These are phyloP conservation scores for Excoecaria agallocha DNA, from an alignment of 345 rosid genomes.

Conservation along the genomic window DNA sequence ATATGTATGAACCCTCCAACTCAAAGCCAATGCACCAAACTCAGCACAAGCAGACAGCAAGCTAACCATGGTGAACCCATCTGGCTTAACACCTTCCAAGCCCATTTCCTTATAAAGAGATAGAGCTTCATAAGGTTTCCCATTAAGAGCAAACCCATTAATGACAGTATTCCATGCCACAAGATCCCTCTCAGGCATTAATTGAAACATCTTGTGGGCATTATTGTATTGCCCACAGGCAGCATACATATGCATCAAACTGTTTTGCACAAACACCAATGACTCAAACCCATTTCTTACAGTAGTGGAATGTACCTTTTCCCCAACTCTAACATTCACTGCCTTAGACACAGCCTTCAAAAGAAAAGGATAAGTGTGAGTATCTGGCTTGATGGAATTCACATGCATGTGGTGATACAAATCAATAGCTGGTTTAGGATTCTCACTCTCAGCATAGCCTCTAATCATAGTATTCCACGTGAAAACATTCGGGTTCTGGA, in stretches of 20 bases:
- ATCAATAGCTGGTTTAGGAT: conserved; percentile 49
- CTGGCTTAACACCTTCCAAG: conserved; percentile 54
- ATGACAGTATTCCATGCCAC: conserved; percentile 95
- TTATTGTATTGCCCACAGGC: conserved; percentile 44
- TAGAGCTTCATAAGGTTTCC: conserved; percentile 63
- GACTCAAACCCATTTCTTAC: conserved; percentile 61
- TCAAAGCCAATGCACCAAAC: conserved; percentile 68
- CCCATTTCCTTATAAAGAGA: conserved; percentile 52
- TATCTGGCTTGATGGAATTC: conserved; percentile 54
- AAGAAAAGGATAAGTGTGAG: conserved; percentile 83
- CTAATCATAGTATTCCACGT: conserved; percentile 77
- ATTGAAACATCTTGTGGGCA: conserved; percentile 63
- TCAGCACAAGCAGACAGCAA: conserved; percentile 75
- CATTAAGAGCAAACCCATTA: conserved; percentile 73
- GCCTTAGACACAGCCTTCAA: conserved; percentile 65
- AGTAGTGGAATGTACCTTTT: conserved; percentile 49
- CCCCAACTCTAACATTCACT: conserved; percentile 46
- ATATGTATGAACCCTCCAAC: conserved; percentile 63
- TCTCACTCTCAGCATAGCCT: conserved; percentile 68
- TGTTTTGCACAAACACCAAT: conserved; percentile 62
- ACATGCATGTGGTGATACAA: conserved; percentile 48
- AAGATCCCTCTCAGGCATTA: conserved; percentile 57
- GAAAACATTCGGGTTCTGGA: conserved; percentile 51
- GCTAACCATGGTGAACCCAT: conserved; percentile 76
- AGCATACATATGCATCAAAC: conserved; percentile 55